Evolutionary conservation across 208 protist species (phyloP), one percentile per base, ranked within the genome.

Genomic region (Herpetomonas samuelpessoai): DNA sequence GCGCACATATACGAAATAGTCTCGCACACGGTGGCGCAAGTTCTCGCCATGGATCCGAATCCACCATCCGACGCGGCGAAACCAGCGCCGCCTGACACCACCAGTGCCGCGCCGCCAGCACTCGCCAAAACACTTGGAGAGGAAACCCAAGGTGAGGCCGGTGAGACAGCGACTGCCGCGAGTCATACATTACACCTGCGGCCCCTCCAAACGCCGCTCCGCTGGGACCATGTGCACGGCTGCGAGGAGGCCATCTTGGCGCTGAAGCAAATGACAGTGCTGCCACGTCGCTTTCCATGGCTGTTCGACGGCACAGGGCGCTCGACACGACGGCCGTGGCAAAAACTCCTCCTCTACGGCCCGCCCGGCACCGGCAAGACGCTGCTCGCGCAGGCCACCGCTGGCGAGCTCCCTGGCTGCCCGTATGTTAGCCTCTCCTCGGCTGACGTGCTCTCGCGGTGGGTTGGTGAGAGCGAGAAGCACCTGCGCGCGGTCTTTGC

Each of bases 281-380:
- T 99, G 14, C 98, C 98, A 1, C 68, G 92, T 28, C 90, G 81
- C 57, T 98, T 98, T 62, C 98, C 98, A 10, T 83, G 98, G 6
- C 79, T 99, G 39, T 99, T 99, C 76, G 76, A 65, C 6, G 97
- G 95, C 35, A 83, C 86, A 4, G 44, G 44, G 4, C 16, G 9
- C 44, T 7, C 35, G 35, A 71, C 95, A 31, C 86, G 80, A 18
- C 89, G 92, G 21, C 97, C 97, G 83, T 97, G 93, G 50, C 96
- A 99, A 66, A 92, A 92, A 18, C 86, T 99, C 9, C 81, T 99
- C 12, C 79, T 99, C 22, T 99, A 99, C 60, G 98, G 98, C 1
- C 97, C 98, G 7, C 97, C 97, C 14, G 97, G 97, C 31, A 98
- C 96, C 19, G 93, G 93, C 39, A 99, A 99, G 80, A 99, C 98